Conservation (phyloP, 176 grass and related monocot species). For the Eragrostis nindensis region DNA sequence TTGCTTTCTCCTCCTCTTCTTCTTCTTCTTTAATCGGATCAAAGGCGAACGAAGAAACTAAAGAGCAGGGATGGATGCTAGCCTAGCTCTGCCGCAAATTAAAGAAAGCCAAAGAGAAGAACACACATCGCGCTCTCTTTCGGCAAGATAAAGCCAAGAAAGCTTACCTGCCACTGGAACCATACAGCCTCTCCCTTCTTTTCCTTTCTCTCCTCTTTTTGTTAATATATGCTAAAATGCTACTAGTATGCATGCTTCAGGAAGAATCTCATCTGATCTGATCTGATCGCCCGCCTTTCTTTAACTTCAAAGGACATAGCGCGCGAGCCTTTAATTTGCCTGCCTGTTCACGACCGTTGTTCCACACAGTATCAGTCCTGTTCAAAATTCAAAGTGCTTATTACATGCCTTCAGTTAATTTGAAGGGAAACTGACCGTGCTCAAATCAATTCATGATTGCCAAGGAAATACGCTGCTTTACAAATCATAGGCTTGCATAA, state of each 20-base stretch:
- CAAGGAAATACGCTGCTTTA: too few species aligned
- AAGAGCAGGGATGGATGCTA: too few species aligned
- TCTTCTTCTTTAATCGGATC: constrained; percentile 22
- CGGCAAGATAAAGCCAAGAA: constrained; percentile 31
- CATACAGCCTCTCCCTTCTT: background rate
- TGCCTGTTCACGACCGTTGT: background rate
- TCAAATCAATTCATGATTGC: too few species aligned
- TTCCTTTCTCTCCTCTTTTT: constrained; percentile 30
- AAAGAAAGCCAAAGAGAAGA: background rate
- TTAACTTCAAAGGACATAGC: constrained; percentile 11
- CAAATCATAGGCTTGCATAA: too few species aligned
- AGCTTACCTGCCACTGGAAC: too few species aligned
- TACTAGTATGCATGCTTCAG: background rate
- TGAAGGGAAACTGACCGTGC: too few species aligned
- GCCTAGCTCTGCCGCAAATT: too few species aligned
- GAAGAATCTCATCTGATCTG: background rate
- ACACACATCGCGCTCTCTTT: constrained; percentile 5
- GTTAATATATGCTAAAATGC: constrained; percentile 24
- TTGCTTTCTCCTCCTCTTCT: background rate
- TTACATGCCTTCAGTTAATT: too few species aligned
- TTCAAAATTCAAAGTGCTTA: background rate
- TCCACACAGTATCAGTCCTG: too few species aligned
- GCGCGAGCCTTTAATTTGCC: too few species aligned
- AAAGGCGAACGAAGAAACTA: background rate
- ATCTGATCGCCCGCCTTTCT: background rate